phyloP scores from a whole-genome alignment of 2,329 filamentous ascomycete species.

The Botryotinia globosa region DNA sequence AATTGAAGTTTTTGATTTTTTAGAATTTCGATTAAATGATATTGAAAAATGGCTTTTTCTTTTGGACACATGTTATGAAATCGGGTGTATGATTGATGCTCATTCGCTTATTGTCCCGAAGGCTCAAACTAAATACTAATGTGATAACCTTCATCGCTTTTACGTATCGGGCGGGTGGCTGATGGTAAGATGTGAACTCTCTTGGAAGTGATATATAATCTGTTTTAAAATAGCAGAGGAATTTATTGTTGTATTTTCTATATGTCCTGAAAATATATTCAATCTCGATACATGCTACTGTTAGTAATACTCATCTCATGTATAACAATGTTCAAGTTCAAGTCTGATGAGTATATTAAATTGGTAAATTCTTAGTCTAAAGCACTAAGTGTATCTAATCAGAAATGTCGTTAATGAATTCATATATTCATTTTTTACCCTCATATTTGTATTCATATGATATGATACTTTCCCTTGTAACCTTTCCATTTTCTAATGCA shows the following conservation, averaged over 20 bases:
- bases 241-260: background rate
- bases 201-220: background rate
- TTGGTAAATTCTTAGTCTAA: background rate
- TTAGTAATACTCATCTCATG: background rate
- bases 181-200: background rate
- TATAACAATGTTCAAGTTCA: background rate
- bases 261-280: too few species aligned
- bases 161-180: background rate
- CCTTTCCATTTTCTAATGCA: conserved; percentile 3
- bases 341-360: background rate
- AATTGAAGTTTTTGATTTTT: too few species aligned
- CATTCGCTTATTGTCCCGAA: too few species aligned
- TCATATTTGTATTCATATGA: background rate
- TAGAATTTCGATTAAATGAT: too few species aligned
- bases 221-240: background rate
- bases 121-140: background rate
- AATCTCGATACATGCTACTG: background rate
- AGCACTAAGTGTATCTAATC: background rate
- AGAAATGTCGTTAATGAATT: background rate
- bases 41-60: too few species aligned
- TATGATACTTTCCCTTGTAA: background rate
- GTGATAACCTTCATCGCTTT: background rate
- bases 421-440: background rate
- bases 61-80: too few species aligned
- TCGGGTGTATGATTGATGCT: too few species aligned